Evolutionary conservation across 2,329 filamentous ascomycete genomes (phyloP), one percentile per base, ranked within the genome.

Genomic region (Fusarium chaquense): DNA sequence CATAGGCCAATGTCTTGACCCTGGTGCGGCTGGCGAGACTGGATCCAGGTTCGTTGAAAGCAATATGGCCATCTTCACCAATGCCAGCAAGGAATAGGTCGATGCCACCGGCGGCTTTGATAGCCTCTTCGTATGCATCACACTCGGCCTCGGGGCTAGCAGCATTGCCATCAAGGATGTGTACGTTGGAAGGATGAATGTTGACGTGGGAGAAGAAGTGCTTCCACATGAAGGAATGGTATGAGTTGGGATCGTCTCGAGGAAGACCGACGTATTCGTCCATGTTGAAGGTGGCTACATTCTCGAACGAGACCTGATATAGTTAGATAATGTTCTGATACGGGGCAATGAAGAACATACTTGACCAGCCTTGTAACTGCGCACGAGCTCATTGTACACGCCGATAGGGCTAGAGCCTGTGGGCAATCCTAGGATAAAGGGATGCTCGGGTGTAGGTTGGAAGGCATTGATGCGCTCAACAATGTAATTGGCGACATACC

Each of bases 281-380:
- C 93, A 96, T 96, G 81, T 96, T 96, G 85, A 97, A 97, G 28
- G 93, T 97, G 77, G 96, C 87, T 75, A 97, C 92, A 90, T 97
- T 88, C 76, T 91, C 90, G 78, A 97, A 97, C 2, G 93, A 95
- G 75, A 97, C 90, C 77, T 93, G 77, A 72, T 76, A 35, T 33
- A 49, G 60, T 64, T 46, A 57, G 57, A 41, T 20, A 6, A 12
- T 11, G 24, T 30, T 53, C 4, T 33, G 49, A 38, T 13, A 51
- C 22, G 22, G 30, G 18, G 22, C 18, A 38, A 80, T 24, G 13
- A 22, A 18, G 15, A 15, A 67, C 81, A 62, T 78, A 86, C 84
- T 75, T 85, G 81, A 75, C 90, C 90, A 70, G 87, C 85, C 81
- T 92, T 92, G 83, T 90, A 89, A 76, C 86, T 87, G 74, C 87